A percentile compares a stretch with the other conserved stretches of the same genome.
Evolutionary conservation across 257 asterid species (phyloP).

Genomic region (Ligustrum vulgare): DNA sequence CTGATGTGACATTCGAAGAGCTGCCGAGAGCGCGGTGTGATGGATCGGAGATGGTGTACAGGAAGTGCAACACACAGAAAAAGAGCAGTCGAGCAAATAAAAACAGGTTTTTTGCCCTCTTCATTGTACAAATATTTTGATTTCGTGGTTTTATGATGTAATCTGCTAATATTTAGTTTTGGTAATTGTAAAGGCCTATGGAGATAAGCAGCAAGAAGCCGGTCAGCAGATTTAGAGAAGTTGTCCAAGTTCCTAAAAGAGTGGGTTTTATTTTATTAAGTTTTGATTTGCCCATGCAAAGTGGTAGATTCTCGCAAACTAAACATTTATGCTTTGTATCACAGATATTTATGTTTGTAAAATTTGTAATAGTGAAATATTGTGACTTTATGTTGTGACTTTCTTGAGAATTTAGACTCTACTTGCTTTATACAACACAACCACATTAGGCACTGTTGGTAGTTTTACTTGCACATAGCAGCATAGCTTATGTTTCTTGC

Average conservation of each 20-base stretch:
- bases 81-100: slow-evolving; percentile 75
- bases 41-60: slow-evolving; percentile 68
- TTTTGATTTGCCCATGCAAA: neutral
- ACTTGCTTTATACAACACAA: neutral
- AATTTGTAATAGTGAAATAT: neutral
- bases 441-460: neutral
- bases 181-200: slow-evolving; percentile 65
- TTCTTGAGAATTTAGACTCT: neutral
- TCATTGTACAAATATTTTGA: neutral
- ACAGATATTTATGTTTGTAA: neutral
- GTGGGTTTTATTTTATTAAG: slow-evolving; percentile 25
- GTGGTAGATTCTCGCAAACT: neutral
- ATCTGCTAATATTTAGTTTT: neutral
- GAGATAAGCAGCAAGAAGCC: slow-evolving; percentile 92
- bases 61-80: slow-evolving; percentile 47
- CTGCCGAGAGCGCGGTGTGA: slow-evolving; percentile 80
- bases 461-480: neutral
- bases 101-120: slow-evolving; percentile 50
- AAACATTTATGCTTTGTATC: neutral
- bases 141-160: neutral
- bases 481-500: neutral
- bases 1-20: slow-evolving; percentile 90
- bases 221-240: slow-evolving; percentile 72
- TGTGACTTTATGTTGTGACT: too few relatives aligned
- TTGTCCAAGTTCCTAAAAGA: slow-evolving; percentile 80